These are phyloP conservation scores for Coriolopsis trogii DNA, from an alignment of 1,284 basidiomycete genomes.

Conservation along the genomic window DNA sequence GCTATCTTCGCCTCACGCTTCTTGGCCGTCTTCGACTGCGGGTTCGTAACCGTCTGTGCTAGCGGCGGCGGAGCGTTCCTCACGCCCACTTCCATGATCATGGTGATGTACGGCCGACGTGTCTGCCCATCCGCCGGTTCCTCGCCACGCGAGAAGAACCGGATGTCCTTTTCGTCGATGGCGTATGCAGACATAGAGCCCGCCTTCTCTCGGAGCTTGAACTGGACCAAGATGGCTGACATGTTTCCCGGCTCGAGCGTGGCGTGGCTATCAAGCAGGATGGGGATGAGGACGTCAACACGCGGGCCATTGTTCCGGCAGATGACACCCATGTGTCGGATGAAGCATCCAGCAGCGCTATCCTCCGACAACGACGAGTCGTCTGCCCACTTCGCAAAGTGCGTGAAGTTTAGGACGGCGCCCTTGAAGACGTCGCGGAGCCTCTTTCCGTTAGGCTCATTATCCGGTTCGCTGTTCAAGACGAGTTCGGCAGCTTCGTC, in stretches of 20 bases:
- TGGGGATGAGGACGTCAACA: slow-evolving; percentile 9
- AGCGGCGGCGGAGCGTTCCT: not conserved
- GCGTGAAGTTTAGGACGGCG: slow-evolving; percentile 25
- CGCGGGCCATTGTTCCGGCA: not conserved
- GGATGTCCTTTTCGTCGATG: not conserved
- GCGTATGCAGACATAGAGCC: not conserved
- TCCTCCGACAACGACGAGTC: slow-evolving; percentile 4
- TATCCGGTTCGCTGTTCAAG: slow-evolving; percentile 8
- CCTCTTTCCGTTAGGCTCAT: not conserved
- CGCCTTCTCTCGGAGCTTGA: slow-evolving; percentile 1
- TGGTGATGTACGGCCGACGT: slow-evolving; percentile 7
- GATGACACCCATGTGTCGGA: slow-evolving; percentile 3
- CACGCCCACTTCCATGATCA: slow-evolving; percentile 14
- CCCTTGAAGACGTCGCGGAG: slow-evolving; percentile 22
- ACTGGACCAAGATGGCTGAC: slow-evolving; percentile 9
- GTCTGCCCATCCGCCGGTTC: not conserved
- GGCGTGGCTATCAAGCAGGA: not conserved
- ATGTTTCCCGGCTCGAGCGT: not conserved
- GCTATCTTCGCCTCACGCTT: not conserved
- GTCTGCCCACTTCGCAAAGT: slow-evolving; percentile 25
- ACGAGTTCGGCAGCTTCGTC: not conserved
- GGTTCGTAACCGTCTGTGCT: too few species aligned
- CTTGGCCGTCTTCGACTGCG: not conserved
- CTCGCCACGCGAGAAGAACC: not conserved
- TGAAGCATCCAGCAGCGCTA: slow-evolving; percentile 2